These are phyloP conservation scores for Talaromyces marneffei DNA, from an alignment of 2,329 filamentous ascomycete genomes.

Conservation along the genomic window DNA sequence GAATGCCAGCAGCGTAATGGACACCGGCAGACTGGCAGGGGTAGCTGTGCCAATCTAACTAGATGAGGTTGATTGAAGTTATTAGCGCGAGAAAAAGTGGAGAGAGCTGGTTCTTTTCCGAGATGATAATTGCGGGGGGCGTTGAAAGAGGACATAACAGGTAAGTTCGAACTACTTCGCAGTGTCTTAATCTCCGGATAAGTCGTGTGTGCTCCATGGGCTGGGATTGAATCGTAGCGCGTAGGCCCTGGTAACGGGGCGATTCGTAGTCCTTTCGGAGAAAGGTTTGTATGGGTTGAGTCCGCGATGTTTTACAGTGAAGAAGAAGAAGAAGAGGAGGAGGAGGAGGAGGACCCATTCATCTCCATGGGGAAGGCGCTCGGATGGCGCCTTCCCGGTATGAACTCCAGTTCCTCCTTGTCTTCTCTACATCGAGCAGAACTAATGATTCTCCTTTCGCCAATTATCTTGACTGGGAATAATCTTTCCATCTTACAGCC, in stretches of 20 bases:
- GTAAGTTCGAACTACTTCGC: background rate
- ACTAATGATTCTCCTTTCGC: background rate
- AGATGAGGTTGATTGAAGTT: background rate
- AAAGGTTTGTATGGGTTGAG: background rate
- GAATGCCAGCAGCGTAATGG: background rate
- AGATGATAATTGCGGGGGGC: background rate
- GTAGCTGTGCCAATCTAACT: background rate
- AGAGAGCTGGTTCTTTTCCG: background rate
- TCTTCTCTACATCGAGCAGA: background rate
- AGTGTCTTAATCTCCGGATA: background rate
- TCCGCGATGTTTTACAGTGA: background rate
- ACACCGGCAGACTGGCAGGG: background rate
- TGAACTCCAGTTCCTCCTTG: background rate
- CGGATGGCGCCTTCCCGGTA: background rate
- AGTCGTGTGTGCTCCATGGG: background rate
- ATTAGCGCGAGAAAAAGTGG: background rate
- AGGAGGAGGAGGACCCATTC: background rate
- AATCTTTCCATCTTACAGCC: background rate
- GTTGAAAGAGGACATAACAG: background rate
- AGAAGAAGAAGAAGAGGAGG: background rate
- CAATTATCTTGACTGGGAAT: background rate
- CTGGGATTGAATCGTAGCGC: background rate
- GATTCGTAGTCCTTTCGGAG: background rate
- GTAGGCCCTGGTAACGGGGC: background rate
- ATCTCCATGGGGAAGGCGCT: background rate